Conservation (phyloP, 805 yeast species). For the Starmerella powellii region DNA sequence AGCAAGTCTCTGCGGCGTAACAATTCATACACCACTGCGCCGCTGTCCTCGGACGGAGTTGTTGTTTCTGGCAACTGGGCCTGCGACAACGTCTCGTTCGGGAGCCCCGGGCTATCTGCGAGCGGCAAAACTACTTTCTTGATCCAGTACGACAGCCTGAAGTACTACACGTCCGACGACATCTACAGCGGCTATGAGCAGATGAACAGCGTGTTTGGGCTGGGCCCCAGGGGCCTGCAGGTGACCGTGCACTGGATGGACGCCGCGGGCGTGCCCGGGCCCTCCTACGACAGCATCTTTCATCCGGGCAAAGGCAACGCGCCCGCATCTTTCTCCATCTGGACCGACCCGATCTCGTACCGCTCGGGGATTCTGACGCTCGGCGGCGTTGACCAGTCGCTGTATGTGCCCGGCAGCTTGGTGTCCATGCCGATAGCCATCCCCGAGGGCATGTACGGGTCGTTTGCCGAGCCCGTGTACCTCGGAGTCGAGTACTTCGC, state of each 20-base stretch:
- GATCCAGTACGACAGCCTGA: neutral
- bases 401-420: slow-evolving; percentile 2
- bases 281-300: slow-evolving; percentile 8
- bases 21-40: slow-evolving; percentile 2
- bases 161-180: neutral
- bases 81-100: slow-evolving; percentile 8
- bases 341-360: slow-evolving; percentile 13
- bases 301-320: neutral
- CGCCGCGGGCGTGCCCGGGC: slow-evolving; percentile 7
- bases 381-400: slow-evolving; percentile 15
- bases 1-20: neutral
- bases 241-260: slow-evolving; percentile 5
- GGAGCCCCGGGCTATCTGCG: neutral
- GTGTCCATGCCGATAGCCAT: slow-evolving; percentile 5
- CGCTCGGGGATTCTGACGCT: slow-evolving; percentile 6
- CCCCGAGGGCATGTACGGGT: neutral
- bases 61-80: slow-evolving; percentile 10
- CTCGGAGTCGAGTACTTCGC: slow-evolving; percentile 4
- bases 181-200: neutral
- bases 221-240: slow-evolving; percentile 19
- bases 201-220: slow-evolving; percentile 6
- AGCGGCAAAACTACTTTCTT: neutral
- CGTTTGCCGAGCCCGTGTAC: slow-evolving; percentile 9
- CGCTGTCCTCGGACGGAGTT: slow-evolving; percentile 8
- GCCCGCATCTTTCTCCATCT: slow-evolving; percentile 7